Evolutionary conservation across 805 yeast genomes (phyloP).

Genomic region (Zygoascus biomembranicola): DNA sequence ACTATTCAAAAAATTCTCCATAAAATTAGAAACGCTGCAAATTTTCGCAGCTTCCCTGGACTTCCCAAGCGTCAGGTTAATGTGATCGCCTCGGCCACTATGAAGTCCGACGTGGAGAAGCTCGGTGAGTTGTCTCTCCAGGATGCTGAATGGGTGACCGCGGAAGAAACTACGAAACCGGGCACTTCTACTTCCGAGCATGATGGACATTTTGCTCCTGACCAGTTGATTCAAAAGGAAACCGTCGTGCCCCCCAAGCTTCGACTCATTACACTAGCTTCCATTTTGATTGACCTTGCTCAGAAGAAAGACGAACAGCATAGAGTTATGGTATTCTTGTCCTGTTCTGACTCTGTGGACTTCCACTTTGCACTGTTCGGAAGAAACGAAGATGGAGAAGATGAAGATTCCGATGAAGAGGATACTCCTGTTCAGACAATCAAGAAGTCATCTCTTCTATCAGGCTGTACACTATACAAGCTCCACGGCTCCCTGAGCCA

Average conservation of each 20-base stretch:
- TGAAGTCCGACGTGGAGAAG: constrained; percentile 69
- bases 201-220: constrained; percentile 57
- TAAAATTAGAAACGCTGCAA: constrained; percentile 41
- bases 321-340: constrained; percentile 62
- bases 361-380: constrained; percentile 77
- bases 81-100: constrained; percentile 89
- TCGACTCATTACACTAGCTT: constrained; percentile 73
- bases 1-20: constrained; percentile 70
- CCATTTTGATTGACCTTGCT: constrained; percentile 47
- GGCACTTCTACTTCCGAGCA: constrained; percentile 16
- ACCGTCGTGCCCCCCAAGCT: constrained; percentile 89
- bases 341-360: constrained; percentile 95
- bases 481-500: constrained; percentile 90
- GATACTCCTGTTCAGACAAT: constrained; percentile 33
- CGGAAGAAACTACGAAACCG: constrained; percentile 27
- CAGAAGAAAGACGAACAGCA: constrained; percentile 20
- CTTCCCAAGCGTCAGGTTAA: constrained; percentile 69
- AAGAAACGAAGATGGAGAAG: constrained; percentile 36
- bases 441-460: constrained; percentile 46
- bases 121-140: constrained; percentile 71
- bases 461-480: constrained; percentile 44
- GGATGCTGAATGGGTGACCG: constrained; percentile 62
- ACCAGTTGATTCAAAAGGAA: constrained; percentile 74
- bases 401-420: constrained; percentile 28
- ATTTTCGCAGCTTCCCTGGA: constrained; percentile 39